Evolutionary conservation across 1,139 yeast genomes (phyloP), one percentile per base, ranked within the genome.

Genomic region (Pichia terricola): DNA sequence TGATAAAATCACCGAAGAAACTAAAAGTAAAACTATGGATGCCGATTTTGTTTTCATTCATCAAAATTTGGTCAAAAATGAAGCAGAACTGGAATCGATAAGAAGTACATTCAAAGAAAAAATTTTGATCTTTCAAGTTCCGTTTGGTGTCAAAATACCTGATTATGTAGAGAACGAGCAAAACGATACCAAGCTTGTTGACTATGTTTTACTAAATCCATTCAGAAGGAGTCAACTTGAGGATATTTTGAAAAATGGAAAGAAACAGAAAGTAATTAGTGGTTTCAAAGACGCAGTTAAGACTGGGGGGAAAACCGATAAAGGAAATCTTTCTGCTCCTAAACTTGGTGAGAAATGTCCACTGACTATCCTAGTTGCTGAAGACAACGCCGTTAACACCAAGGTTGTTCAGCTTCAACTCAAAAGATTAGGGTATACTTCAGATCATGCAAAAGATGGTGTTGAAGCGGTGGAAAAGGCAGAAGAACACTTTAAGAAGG

Each of bases 361-460:
- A 5, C 57, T 75, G 34, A 57, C 64, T 41, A 73, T 75, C 34
- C 55, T 75, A 34, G 57, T 75, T 9, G 80, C 78, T 0, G 81
- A 75, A 53, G 81, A 75, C 51, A 75, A 75, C 49, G 53, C 69
- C 37, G 66, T 75, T 49, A 75, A 75, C 52, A 68, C 72, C 28
- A 65, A 67, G 43, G 79, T 75, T 30, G 79, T 78, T 0, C 53
- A 69, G 28, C 73, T 71, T 53, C 77, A 74, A 48, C 61, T 77
- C 49, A 70, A 70, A 51, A 68, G 72, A 47, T 60, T 76, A 54
- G 80, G 81, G 1, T 76, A 74, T 53, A 50, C 58, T 2, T 79
- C 77, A 0, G 79, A 73, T 43, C 77, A 74, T 47, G 81, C 79
- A 28, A 72, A 72, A 51, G 77, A 74, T 51, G 79, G 79, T 0